Evolutionary conservation across 148 eudicot genomes (phyloP).

Genomic region (Persicaria tinctoria): DNA sequence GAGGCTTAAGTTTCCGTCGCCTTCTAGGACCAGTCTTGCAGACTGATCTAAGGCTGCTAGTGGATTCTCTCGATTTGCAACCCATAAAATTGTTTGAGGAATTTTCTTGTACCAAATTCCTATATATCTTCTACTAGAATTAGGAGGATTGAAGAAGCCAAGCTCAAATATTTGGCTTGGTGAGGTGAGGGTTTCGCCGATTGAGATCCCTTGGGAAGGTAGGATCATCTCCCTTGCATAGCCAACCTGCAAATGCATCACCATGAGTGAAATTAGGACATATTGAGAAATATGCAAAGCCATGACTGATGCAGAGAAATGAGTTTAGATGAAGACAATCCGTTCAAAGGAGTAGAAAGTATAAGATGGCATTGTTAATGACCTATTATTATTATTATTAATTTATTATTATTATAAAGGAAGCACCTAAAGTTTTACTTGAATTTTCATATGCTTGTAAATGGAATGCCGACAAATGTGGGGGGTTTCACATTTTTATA

Average conservation of each 20-base stretch:
- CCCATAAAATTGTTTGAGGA: constrained; percentile 30
- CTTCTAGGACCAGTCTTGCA: neutral
- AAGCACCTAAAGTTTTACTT: neutral
- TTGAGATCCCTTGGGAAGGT: constrained; percentile 3
- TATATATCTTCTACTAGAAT: constrained; percentile 17
- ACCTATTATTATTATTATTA: no score
- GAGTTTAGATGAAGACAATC: neutral
- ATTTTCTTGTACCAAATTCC: constrained; percentile 40
- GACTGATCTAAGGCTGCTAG: constrained; percentile 2
- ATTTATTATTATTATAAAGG: no score
- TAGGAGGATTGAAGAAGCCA: constrained; percentile 28
- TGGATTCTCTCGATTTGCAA: constrained; percentile 40
- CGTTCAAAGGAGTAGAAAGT: neutral
- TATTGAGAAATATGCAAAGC: neutral
- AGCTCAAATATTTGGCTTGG: constrained; percentile 17
- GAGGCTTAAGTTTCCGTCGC: constrained; percentile 8
- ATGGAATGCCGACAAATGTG: neutral
- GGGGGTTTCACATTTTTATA: neutral
- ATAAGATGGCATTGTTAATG: no score
- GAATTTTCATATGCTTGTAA: neutral
- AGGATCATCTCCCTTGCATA: neutral
- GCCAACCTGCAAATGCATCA: neutral
- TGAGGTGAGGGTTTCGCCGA: constrained; percentile 17
- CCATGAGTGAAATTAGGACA: neutral
- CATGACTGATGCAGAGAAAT: neutral